Percentiles rank a stretch among this genome's conserved stretches.
phyloP scores from a whole-genome alignment of 257 asterid species.

The Solanum corneliomulleri region DNA sequence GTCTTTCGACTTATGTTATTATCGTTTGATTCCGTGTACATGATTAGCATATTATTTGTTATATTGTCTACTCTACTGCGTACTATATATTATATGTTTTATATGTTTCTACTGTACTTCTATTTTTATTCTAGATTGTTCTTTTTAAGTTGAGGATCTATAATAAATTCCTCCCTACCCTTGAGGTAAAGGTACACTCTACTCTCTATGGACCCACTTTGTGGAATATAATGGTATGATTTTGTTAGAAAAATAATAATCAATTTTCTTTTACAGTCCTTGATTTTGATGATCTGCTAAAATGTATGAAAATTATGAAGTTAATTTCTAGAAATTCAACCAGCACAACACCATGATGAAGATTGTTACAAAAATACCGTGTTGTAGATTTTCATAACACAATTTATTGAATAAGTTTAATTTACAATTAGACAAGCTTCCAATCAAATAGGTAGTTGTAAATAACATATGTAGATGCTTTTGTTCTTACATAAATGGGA shows the following conservation, averaged over 20 bases:
- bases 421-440: not conserved
- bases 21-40: not conserved
- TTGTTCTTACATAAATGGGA: too few relatives aligned
- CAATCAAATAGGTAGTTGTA: not conserved
- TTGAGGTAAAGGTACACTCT: not conserved
- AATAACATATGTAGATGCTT: not conserved
- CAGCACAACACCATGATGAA: not conserved
- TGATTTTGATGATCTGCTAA: too few relatives aligned
- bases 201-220: not conserved
- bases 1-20: not conserved
- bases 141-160: not conserved
- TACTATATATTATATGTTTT: too few relatives aligned
- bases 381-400: not conserved
- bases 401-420: not conserved
- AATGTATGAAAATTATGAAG: too few relatives aligned
- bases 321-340: not conserved
- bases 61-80: not conserved
- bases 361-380: not conserved
- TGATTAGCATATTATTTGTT: not conserved
- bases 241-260: not conserved
- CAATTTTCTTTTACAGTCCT: not conserved
- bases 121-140: not conserved
- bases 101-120: not conserved
- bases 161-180: not conserved
- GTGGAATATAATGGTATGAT: not conserved